Percentiles rank a stretch among this genome's conserved stretches.
phyloP scores from a whole-genome alignment of 495 filamentous ascomycete species.

The Aspergillus egyptiacus region DNA sequence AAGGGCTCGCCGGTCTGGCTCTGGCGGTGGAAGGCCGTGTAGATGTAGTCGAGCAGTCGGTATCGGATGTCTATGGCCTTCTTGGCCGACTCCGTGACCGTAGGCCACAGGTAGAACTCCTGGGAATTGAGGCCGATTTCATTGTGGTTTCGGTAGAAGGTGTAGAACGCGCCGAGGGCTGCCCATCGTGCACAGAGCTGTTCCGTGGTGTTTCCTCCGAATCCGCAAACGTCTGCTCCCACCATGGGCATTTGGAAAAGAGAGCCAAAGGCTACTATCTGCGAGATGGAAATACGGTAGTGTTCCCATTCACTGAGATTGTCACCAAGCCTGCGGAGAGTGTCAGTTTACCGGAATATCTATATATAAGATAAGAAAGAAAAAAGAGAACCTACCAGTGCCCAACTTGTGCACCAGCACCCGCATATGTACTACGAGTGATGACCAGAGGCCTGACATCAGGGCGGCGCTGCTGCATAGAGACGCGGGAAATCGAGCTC shows the following conservation, averaged over 20 bases:
- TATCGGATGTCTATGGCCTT: slow-evolving; percentile 73
- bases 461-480: slow-evolving; percentile 67
- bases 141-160: slow-evolving; percentile 84
- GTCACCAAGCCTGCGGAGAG: slow-evolving; percentile 57
- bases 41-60: slow-evolving; percentile 73
- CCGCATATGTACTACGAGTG: slow-evolving; percentile 78
- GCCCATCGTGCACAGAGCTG: slow-evolving; percentile 81
- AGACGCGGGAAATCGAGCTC: slow-evolving; percentile 57
- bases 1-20: slow-evolving; percentile 62
- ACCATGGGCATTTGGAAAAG: slow-evolving; percentile 87
- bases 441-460: slow-evolving; percentile 67
- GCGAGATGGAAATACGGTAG: slow-evolving; percentile 63
- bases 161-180: slow-evolving; percentile 69
- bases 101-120: slow-evolving; percentile 73
- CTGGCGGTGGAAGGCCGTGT: slow-evolving; percentile 66
- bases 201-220: slow-evolving; percentile 64
- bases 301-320: slow-evolving; percentile 69
- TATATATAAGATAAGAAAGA: no score
- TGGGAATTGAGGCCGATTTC: slow-evolving; percentile 47
- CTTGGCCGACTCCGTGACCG: slow-evolving; percentile 57
- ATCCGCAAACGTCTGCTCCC: slow-evolving; percentile 79
- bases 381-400: slow-evolving; percentile 73
- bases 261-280: slow-evolving; percentile 66
- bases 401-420: slow-evolving; percentile 69
- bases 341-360: no score